These are phyloP conservation scores for Jatropha curcas DNA, from an alignment of 345 rosid species.

Conservation along the genomic window DNA sequence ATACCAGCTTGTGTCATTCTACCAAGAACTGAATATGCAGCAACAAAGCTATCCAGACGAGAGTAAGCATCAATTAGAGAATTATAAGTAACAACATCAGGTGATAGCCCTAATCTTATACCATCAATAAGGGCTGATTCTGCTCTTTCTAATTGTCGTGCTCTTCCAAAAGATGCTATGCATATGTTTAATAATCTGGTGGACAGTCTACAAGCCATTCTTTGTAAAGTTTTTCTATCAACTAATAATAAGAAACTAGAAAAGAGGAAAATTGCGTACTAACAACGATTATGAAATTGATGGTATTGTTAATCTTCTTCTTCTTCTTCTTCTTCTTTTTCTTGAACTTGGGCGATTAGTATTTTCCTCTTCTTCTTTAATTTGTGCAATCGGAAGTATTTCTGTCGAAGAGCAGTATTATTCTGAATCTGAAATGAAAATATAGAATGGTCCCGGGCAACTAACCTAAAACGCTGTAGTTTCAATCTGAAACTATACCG, in stretches of 20 bases:
- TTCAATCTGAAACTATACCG: too few relatives aligned
- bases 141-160: constrained; percentile 54
- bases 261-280: neutral
- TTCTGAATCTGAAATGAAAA: too few relatives aligned
- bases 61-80: constrained; percentile 60
- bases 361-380: too few relatives aligned
- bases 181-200: constrained; percentile 66
- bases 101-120: constrained; percentile 69
- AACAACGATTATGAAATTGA: neutral
- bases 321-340: too few relatives aligned
- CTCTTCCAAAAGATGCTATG: constrained; percentile 58
- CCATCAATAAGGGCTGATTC: constrained; percentile 62
- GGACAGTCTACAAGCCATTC: constrained; percentile 37
- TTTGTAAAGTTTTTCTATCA: neutral
- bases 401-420: too few relatives aligned
- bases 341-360: too few relatives aligned
- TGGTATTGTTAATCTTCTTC: too few relatives aligned
- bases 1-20: constrained; percentile 76
- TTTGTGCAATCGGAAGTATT: too few relatives aligned
- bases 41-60: constrained; percentile 55
- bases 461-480: too few relatives aligned
- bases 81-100: constrained; percentile 86
- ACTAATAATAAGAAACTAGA: too few relatives aligned
- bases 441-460: too few relatives aligned
- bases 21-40: constrained; percentile 53